Evolutionary conservation across 805 yeast genomes (phyloP).

Genomic region (Candida pini): DNA sequence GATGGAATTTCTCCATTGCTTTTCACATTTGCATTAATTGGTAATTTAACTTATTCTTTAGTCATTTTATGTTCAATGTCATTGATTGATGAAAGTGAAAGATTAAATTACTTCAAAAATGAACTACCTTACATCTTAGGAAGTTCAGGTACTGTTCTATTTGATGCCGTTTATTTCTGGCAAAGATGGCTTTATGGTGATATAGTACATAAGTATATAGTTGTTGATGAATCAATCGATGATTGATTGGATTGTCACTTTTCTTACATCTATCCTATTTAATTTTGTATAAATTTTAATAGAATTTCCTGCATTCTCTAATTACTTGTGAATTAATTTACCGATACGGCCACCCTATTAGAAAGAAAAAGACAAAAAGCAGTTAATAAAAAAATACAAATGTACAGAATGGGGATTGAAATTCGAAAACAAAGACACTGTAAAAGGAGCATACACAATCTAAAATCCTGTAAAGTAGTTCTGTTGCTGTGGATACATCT

Average conservation of each 20-base stretch:
- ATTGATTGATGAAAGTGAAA: conserved; percentile 34
- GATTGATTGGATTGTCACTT: background rate
- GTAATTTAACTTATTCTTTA: conserved; percentile 70
- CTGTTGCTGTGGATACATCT: conserved; percentile 7
- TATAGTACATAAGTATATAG: conserved; percentile 9
- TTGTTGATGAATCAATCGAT: conserved; percentile 8
- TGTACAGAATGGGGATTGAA: background rate
- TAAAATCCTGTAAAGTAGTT: conserved; percentile 19
- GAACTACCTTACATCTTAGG: conserved; percentile 84
- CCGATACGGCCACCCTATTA: no score
- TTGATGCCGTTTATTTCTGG: conserved; percentile 67
- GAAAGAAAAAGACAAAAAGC: background rate
- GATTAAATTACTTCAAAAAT: conserved; percentile 46
- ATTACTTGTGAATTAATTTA: background rate
- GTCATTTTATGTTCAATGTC: conserved; percentile 67
- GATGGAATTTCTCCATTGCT: conserved; percentile 79
- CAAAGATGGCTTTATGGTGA: conserved; percentile 40
- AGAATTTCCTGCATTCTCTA: no score
- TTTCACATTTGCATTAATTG: conserved; percentile 72
- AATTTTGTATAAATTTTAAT: background rate
- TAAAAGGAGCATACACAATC: no score
- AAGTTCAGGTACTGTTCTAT: conserved; percentile 75
- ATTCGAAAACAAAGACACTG: background rate
- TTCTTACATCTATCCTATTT: background rate
- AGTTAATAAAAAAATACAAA: background rate